These are phyloP conservation scores for Chlorophyllum brunneum DNA, from an alignment of 768 basidiomycete genomes.

Conservation along the genomic window DNA sequence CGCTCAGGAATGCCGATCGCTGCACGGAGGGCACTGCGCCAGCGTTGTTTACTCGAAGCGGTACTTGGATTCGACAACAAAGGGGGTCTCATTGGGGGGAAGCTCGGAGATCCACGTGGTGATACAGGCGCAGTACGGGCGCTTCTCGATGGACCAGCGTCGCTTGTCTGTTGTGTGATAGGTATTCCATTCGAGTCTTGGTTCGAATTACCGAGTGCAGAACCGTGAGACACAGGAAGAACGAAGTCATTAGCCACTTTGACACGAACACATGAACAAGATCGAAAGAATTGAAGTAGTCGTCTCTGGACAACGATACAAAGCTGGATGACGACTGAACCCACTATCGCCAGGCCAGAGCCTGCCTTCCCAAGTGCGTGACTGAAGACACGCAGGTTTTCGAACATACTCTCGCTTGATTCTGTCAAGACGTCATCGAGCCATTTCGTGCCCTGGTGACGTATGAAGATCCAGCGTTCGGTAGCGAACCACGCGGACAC, in stretches of 20 bases:
- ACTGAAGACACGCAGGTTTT: slow-evolving; percentile 6
- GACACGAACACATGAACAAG: background rate
- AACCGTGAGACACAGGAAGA: slow-evolving; percentile 2
- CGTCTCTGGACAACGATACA: background rate
- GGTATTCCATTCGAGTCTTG: too few species aligned
- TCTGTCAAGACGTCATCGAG: slow-evolving; percentile 58
- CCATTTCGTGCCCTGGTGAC: slow-evolving; percentile 67
- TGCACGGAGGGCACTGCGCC: slow-evolving; percentile 39
- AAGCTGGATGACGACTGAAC: background rate
- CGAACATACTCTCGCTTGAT: slow-evolving; percentile 23
- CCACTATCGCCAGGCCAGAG: background rate
- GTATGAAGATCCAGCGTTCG: slow-evolving; percentile 60
- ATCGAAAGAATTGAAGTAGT: background rate
- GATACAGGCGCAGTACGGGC: too few species aligned
- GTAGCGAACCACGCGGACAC: slow-evolving; percentile 74
- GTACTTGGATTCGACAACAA: too few species aligned
- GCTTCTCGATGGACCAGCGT: too few species aligned
- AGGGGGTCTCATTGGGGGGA: too few species aligned
- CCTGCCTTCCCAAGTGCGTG: slow-evolving; percentile 4
- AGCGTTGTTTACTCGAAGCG: slow-evolving; percentile 40
- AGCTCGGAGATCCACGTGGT: too few species aligned
- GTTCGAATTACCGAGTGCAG: too few species aligned
- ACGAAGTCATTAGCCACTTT: background rate
- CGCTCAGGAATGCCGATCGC: too few species aligned
- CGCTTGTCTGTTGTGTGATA: too few species aligned